A percentile compares a stretch with the other conserved stretches of the same genome.
phyloP scores from a whole-genome alignment of 768 basidiomycete species.

The Coprinellus aureogranulatus region DNA sequence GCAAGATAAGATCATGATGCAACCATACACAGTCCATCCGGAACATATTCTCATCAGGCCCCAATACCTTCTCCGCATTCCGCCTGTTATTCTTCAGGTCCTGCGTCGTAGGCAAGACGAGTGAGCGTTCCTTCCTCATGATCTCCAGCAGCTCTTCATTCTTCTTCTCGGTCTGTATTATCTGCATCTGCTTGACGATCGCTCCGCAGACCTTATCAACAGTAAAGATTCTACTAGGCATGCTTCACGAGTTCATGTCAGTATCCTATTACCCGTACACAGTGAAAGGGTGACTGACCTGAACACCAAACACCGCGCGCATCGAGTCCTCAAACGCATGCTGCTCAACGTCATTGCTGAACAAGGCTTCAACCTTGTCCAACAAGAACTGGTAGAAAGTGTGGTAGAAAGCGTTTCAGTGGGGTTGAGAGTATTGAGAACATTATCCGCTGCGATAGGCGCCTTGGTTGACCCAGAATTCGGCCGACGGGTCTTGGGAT shows the following conservation, averaged over 20 bases:
- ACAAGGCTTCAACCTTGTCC: slow-evolving; percentile 84
- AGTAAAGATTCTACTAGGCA: slow-evolving; percentile 87
- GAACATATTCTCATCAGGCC: slow-evolving; percentile 77
- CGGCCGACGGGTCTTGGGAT: slow-evolving; percentile 14
- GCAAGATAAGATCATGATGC: neutral
- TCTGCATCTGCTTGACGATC: slow-evolving; percentile 80
- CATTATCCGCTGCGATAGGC: slow-evolving; percentile 26
- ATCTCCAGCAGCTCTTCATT: slow-evolving; percentile 72
- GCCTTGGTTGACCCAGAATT: slow-evolving; percentile 24
- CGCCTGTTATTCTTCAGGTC: slow-evolving; percentile 68
- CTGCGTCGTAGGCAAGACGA: slow-evolving; percentile 60
- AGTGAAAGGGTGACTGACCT: slow-evolving; percentile 38
- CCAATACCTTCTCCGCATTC: slow-evolving; percentile 65
- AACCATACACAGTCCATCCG: slow-evolving; percentile 77
- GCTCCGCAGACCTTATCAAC: slow-evolving; percentile 87
- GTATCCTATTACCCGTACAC: neutral
- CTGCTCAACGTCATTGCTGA: slow-evolving; percentile 90
- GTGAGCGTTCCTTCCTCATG: slow-evolving; percentile 64
- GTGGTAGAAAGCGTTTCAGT: slow-evolving; percentile 60
- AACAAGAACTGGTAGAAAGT: slow-evolving; percentile 82
- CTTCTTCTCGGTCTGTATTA: slow-evolving; percentile 63
- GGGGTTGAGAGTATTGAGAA: slow-evolving; percentile 28
- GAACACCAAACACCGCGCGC: slow-evolving; percentile 81
- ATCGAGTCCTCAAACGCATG: slow-evolving; percentile 87
- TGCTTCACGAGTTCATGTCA: slow-evolving; percentile 38